These are phyloP conservation scores for Calonectria pauciramosa DNA, from an alignment of 2,329 filamentous ascomycete genomes.

Conservation along the genomic window DNA sequence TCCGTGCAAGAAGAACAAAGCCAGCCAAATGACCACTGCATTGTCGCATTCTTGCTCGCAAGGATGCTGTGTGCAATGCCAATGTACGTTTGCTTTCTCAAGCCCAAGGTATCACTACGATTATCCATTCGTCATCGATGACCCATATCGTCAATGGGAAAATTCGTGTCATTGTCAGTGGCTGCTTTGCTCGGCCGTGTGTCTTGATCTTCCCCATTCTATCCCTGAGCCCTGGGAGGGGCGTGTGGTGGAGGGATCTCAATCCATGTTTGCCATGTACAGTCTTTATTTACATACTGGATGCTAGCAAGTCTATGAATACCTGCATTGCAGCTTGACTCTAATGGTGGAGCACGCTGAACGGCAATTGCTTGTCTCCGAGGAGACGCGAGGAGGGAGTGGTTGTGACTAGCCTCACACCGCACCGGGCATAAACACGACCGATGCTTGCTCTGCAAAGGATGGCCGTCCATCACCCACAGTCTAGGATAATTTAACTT, in stretches of 20 bases:
- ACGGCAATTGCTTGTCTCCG: not conserved
- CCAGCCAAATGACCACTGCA: too few species aligned
- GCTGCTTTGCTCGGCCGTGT: not conserved
- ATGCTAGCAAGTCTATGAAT: too few species aligned
- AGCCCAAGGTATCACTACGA: too few species aligned
- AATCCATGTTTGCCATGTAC: not conserved
- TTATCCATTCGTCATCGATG: not conserved
- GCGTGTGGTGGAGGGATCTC: not conserved
- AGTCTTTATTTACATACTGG: not conserved
- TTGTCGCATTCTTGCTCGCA: not conserved
- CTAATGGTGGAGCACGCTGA: not conserved
- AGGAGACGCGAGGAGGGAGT: not conserved
- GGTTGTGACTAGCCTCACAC: not conserved
- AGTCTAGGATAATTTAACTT: too few species aligned
- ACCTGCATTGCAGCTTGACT: not conserved
- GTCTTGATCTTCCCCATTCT: not conserved
- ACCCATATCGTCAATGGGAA: not conserved
- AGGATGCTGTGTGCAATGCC: not conserved
- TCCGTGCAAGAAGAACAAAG: not conserved
- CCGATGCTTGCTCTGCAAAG: not conserved
- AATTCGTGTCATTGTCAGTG: not conserved
- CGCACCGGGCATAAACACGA: not conserved
- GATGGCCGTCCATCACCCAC: too few species aligned
- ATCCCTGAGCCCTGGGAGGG: not conserved
- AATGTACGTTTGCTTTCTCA: not conserved